Evolutionary conservation across 129 eudicot genomes (phyloP).

Genomic region (Dittrichia graveolens): DNA sequence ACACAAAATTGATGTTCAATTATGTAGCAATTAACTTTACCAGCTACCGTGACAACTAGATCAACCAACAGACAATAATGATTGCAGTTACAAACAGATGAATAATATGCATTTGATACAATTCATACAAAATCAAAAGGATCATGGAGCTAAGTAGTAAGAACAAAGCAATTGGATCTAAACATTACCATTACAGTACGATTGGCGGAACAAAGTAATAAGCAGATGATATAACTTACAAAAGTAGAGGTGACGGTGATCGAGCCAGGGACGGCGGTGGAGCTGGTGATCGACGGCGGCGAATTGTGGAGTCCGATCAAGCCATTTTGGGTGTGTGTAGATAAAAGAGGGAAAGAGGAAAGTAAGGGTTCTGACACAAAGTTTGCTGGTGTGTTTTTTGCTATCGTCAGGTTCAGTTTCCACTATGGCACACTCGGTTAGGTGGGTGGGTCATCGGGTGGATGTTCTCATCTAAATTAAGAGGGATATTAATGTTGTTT

Average conservation of each 20-base stretch:
- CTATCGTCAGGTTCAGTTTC: conserved; percentile 12
- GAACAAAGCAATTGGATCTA: conserved; percentile 27
- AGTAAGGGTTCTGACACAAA: conserved; percentile 29
- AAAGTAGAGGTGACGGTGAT: conserved; percentile 16
- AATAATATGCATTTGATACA: not conserved
- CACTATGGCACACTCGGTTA: conserved; percentile 26
- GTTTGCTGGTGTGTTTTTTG: conserved; percentile 16
- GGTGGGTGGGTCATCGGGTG: conserved; percentile 13
- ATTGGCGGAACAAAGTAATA: not conserved
- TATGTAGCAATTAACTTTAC: conserved; percentile 18
- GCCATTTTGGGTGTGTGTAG: conserved; percentile 16
- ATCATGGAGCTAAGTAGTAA: not conserved
- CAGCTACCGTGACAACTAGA: conserved; percentile 12
- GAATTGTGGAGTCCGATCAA: conserved; percentile 32
- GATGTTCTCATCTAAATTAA: not conserved
- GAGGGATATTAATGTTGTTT: too few relatives aligned
- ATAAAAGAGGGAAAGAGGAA: conserved; percentile 26
- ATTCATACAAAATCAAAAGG: not conserved
- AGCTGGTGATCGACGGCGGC: conserved; percentile 22
- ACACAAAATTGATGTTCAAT: conserved; percentile 17
- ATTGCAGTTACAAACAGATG: not conserved
- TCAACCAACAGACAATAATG: conserved; percentile 20
- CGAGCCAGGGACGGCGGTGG: conserved; percentile 2
- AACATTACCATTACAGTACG: not conserved
- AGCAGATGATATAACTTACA: conserved; percentile 14